These are phyloP conservation scores for Hypoxylon sp. DNA, from an alignment of 2,329 filamentous ascomycete species.

Conservation along the genomic window DNA sequence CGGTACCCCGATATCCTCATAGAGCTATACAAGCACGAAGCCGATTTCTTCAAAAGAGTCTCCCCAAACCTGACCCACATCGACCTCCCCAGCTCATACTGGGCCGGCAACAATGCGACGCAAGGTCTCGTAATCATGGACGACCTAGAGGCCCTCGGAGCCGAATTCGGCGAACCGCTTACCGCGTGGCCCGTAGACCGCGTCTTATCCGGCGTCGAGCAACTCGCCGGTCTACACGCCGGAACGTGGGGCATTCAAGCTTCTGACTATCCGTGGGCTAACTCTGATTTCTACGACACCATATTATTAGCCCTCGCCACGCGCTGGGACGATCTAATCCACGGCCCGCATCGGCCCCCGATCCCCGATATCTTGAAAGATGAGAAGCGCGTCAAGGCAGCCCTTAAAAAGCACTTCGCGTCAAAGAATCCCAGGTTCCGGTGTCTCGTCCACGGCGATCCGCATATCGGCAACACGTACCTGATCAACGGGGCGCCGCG, in stretches of 20 bases:
- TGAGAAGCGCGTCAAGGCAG: slow-evolving; percentile 44
- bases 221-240: slow-evolving; percentile 51
- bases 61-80: slow-evolving; percentile 18
- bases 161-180: slow-evolving; percentile 28
- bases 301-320: slow-evolving; percentile 36
- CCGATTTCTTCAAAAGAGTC: slow-evolving; percentile 33
- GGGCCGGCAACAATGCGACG: slow-evolving; percentile 12
- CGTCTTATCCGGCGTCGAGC: slow-evolving; percentile 44
- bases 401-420: slow-evolving; percentile 45
- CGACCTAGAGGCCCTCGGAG: slow-evolving; percentile 23
- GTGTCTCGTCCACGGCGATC: slow-evolving; percentile 51
- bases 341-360: slow-evolving; percentile 33
- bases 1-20: slow-evolving; percentile 21
- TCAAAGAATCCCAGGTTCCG: slow-evolving; percentile 47
- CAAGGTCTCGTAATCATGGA: slow-evolving; percentile 37
- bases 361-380: slow-evolving; percentile 46
- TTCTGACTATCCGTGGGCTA: slow-evolving; percentile 45
- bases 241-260: slow-evolving; percentile 27
- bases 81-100: slow-evolving; percentile 13
- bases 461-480: slow-evolving; percentile 51
- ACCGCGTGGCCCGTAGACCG: slow-evolving; percentile 32
- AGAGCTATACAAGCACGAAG: slow-evolving; percentile 28
- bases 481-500: slow-evolving; percentile 41
- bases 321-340: slow-evolving; percentile 40
- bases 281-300: slow-evolving; percentile 38